A percentile compares a stretch with the other conserved stretches of the same genome.
phyloP scores from a whole-genome alignment of 345 rosid species.

The Syzygium grande region DNA sequence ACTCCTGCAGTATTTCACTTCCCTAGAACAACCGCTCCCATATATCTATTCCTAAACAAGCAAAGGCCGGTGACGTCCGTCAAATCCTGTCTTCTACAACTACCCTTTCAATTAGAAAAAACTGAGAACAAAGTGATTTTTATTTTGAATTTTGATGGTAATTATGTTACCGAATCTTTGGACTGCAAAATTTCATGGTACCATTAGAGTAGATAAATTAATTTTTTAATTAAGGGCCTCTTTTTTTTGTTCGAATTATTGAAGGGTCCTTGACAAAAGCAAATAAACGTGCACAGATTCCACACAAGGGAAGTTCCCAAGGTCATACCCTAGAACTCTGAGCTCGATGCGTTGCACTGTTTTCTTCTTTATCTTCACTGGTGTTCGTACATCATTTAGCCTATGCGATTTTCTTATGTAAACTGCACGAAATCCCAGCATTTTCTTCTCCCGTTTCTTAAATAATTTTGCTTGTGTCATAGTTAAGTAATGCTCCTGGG shows the following conservation, averaged over 20 bases:
- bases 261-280: neutral
- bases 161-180: neutral
- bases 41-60: neutral
- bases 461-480: neutral
- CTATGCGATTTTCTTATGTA: neutral
- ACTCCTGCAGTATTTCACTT: neutral
- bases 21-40: neutral
- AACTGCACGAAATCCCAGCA: neutral
- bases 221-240: neutral
- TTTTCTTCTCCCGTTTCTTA: neutral
- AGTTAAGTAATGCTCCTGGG: neutral
- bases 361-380: neutral
- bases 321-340: slow-evolving; percentile 20
- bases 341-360: neutral
- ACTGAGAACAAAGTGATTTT: neutral
- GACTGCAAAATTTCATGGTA: neutral
- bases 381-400: neutral
- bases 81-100: neutral
- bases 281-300: slow-evolving; percentile 29
- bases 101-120: neutral
- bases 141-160: neutral
- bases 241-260: neutral
- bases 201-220: neutral
- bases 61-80: neutral
- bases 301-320: slow-evolving; percentile 11